Base-by-base conservation (phyloP, 192 early-diverging fungal species). In the Entophlyctis luteolus region DNA sequence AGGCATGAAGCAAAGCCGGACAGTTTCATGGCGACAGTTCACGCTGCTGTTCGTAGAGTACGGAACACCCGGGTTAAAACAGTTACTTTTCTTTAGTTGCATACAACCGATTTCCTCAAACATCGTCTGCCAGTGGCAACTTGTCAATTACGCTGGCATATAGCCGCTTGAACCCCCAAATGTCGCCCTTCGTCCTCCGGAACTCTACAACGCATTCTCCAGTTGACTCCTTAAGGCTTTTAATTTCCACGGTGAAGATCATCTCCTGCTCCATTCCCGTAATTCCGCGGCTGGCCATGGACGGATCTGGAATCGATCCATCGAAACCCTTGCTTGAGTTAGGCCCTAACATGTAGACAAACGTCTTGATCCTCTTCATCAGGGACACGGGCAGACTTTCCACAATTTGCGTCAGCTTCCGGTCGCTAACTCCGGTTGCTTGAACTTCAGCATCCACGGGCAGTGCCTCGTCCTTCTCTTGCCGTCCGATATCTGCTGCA, bases 161-260 rank as follows among this genome's bases (percentile, higher is more conserved):
- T 32, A 71, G 42, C 29, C 70, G 60, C 34, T 71, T 71, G 70
- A 71, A 71, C 5, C 48, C 62, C 70, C 70, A 71, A 10, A 71
- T 36, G 47, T 71, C 70, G 1, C 70, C 70, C 39, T 56, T 62
- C 18, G 55, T 20, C 28, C 70, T n/a, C 4, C 45, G 38, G 31
- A 71, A 71, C 23, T 71, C 70, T 5, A 71, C 70, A 5, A 79
- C 76, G 69, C 62, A 70, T 18, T 78, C 58, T 5, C 79, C 77
- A 14, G 62, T 70, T 33, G 95, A 69, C 65, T 98, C 94, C 81
- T 92, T 91, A 74, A 98, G 89, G 60, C 83, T 83, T 73, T 93
- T 92, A 47, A 98, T 70, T 81, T 94, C 93, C 23, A 98, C 86
- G 18, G 84, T 84, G 72, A 95, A 88, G 33, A 89, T 86, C 31